Base-by-base conservation (phyloP, 73 alveolate genomes). In the Blepharisma japonicum region DNA sequence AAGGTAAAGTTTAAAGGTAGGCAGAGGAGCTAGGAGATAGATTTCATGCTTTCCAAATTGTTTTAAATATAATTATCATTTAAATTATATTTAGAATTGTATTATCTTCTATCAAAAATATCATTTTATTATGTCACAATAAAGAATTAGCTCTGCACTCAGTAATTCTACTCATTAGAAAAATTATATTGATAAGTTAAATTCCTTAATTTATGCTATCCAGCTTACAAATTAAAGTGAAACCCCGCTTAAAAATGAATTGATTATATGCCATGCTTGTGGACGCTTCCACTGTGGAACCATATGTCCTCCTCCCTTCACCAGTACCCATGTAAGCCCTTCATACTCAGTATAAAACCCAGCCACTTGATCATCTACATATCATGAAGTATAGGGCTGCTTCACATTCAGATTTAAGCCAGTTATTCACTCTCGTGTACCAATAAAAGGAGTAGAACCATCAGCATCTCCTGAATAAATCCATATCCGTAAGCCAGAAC, bases 281-380 rank as follows among this genome's bases (percentile, higher is more conserved):
- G 66, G 27, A 51, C 27, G 66, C 68, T 90, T 81, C 86, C 91
- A 97, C 84, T 88, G 95, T 38, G 99, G 98, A 39, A 93, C 98
- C 99, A 95, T 95, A 81, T 95, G 99, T 21, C 99, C 99, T 8
- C 98, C 98, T 23, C 83, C 88, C 47, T 86, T 68, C 25, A 91
- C 93, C 53, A 87, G 61, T 18, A 83, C 82, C 78, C 89, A 91
- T 23, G 83, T 68, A 45, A 95, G 80, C 11, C 45, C 89, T 51
- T 86, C 86, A 70, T 88, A 80, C 18, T 47, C 68, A 11, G 70
- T 68, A 54, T 53, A 61, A 79, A 85, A 91, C 14, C 97, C 77
- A n/a, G 55, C 49, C 11, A 61, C 49, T 61, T 61, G 49, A 9
- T 56, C 80, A 45, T 56, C 83, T 32, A 71, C 83, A 49, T 23